Conservation (phyloP, 768 basidiomycete species). For the Boletus bicolor region DNA sequence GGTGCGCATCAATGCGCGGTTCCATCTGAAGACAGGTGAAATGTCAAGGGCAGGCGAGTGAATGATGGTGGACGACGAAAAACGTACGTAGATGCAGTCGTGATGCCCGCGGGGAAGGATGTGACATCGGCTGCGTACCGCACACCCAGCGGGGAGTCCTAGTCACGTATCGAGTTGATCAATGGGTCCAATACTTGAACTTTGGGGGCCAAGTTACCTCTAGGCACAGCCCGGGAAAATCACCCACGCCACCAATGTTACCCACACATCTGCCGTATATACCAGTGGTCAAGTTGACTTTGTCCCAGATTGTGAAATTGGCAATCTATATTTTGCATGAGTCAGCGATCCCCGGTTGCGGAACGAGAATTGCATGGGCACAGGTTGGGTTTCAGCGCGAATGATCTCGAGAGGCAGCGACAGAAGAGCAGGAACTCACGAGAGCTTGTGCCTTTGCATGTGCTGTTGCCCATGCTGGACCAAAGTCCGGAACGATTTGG, state of each 20-base stretch:
- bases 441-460: conserved; percentile 51
- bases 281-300: not conserved
- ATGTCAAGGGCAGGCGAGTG: not conserved
- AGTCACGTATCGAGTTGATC: not conserved
- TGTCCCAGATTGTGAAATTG: conserved; percentile 48
- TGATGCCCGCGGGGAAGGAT: not conserved
- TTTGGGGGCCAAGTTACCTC: not conserved
- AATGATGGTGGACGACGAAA: not conserved
- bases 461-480: conserved; percentile 48
- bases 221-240: not conserved
- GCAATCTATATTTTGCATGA: conserved; percentile 32
- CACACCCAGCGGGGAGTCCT: not conserved
- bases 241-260: not conserved
- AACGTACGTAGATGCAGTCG: not conserved
- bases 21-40: not conserved
- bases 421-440: conserved; percentile 29
- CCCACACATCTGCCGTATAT: not conserved
- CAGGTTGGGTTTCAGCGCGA: not conserved
- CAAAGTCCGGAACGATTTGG: conserved; percentile 38
- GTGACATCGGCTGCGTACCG: not conserved
- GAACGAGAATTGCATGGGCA: not conserved
- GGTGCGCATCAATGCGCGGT: not conserved
- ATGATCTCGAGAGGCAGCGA: too few species aligned
- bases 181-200: too few species aligned
- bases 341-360: not conserved